Conservation (phyloP, 345 rosid species). For the Acer campestre region DNA sequence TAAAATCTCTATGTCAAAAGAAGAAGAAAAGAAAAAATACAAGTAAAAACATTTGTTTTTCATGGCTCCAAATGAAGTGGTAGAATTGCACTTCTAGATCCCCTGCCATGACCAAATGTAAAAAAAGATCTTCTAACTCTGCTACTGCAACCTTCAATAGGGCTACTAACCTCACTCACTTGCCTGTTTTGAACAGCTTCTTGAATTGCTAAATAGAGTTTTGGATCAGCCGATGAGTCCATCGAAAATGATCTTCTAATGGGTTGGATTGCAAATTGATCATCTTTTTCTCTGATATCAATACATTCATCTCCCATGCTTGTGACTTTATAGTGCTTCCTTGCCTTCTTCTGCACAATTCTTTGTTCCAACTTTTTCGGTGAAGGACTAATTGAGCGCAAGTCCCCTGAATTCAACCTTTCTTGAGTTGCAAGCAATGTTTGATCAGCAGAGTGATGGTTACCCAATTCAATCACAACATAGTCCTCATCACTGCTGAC, state of each 20-base stretch:
- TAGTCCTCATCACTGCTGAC: constrained; percentile 56
- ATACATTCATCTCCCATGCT: constrained; percentile 96
- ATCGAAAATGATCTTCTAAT: constrained; percentile 84
- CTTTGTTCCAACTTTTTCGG: constrained; percentile 43
- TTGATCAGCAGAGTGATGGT: constrained; percentile 24
- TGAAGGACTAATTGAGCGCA: constrained; percentile 36
- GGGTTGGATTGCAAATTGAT: constrained; percentile 64
- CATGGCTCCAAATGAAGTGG: constrained; percentile 68
- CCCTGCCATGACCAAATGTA: constrained; percentile 68
- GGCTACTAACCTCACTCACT: constrained; percentile 41
- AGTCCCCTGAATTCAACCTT: constrained; percentile 41
- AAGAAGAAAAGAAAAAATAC: constrained; percentile 9
- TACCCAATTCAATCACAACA: constrained; percentile 73
- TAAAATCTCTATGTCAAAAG: constrained; percentile 31
- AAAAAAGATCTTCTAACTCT: constrained; percentile 69
- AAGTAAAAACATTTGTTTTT: not conserved
- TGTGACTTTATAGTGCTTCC: constrained; percentile 49
- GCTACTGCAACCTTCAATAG: constrained; percentile 46
- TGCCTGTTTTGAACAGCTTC: constrained; percentile 52
- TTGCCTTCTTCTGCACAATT: constrained; percentile 31
- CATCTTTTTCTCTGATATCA: constrained; percentile 58
- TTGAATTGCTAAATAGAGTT: constrained; percentile 60
- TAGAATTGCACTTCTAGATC: constrained; percentile 62
- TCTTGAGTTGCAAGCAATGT: constrained; percentile 47
- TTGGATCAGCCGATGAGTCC: constrained; percentile 80